Conservation (phyloP, 306 rosid species). For the cucumber (Cucumis sativus) region Cucumber_9930_V3 NC_026660.2:22429501-22430000, state of each 20-base stretch:
- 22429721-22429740: slow-evolving; percentile 28
- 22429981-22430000: too few species aligned
- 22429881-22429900: neutral
- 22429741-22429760: slow-evolving; percentile 87
- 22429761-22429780: slow-evolving; percentile 65
- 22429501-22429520: neutral
- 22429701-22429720: slow-evolving; percentile 18
- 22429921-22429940: neutral
- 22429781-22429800: slow-evolving; percentile 95
- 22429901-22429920: neutral
- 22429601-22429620: neutral
- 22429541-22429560: neutral
- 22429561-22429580: neutral
- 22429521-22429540: neutral
- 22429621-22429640: neutral
- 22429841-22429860: slow-evolving; percentile 99
- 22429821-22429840: slow-evolving; percentile 91
- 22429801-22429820: slow-evolving; percentile 89
- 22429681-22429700: slow-evolving; percentile 19
- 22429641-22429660: neutral
- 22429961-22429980: too few species aligned
- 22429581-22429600: slow-evolving; percentile 3
- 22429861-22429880: slow-evolving; percentile 81
- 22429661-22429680: slow-evolving; percentile 23
- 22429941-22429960: neutral